Evolutionary conservation across 1,284 basidiomycete species (phyloP), one percentile per base, ranked within the genome.

Genomic region (Wallemia mellicola): DNA sequence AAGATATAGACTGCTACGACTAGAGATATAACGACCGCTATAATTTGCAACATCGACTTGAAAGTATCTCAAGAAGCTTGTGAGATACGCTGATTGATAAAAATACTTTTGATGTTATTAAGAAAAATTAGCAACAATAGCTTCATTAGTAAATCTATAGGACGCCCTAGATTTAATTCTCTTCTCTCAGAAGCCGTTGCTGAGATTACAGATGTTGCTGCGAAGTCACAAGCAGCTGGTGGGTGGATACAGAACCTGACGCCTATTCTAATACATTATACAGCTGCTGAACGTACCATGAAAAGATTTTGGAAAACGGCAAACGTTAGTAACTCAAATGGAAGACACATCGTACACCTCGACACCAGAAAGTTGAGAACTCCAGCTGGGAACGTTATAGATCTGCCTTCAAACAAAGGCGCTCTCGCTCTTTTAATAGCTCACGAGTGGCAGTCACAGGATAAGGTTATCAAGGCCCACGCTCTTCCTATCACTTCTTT

Each of bases 391-490:
- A 78, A 80, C 32, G 75, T 75, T 3, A 72, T 98, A 28, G 68
- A 80, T 26, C 67, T 98, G 19, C 89, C 89, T 0, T 69, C 72
- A 33, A 73, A 79, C 61, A 83, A 86, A 64, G 71, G 74, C 56
- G 68, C 92, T 28, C 74, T 85, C 22, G 89, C 92, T 1, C 75
- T 83, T 0, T 75, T 95, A 60, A 82, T 98, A 64, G 91, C 89
- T 11, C 78, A 83, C 61, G 92, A 98, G 72, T 98, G 92, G 92
- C 86, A 94, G 67, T 86, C 84, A 67, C 92, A 96, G 72, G 80
- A 81, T 61, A 79, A 75, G 24, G 67, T 89, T 1, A 68, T 96
- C 63, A 95, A 92, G 70, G 84, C 84, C 28, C 86, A 94, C 68
- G 81, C 88, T 0, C 72, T 98, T 27, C 91, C 92, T 2, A 78